Base-by-base conservation (phyloP, 1,284 basidiomycete species). In the Apiotrichum laibachii region DNA sequence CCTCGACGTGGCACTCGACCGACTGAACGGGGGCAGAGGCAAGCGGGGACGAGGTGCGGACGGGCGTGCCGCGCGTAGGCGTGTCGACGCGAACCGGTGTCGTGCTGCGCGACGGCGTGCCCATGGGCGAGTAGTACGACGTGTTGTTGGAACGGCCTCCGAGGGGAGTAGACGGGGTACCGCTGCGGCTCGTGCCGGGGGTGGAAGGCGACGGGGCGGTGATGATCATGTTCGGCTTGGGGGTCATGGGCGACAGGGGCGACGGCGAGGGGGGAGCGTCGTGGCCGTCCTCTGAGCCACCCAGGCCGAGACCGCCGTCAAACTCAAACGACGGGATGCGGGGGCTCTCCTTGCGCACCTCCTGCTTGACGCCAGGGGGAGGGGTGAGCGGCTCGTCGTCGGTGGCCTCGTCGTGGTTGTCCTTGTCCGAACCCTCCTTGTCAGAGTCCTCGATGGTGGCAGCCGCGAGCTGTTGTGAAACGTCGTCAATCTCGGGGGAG, bases 291-390 rank as follows among this genome's bases (percentile, higher is more conserved):
- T 56, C 59, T 2, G 49, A 50, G 5, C 19, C 4, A 26, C 19
- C 49, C 12, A 50, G n/a, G n/a, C 49, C 49, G 37, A 50, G 49
- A 22, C 49, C 49, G 40, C 64, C 67, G 31, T 71, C 76, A 53
- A 77, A 75, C 35, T 77, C 69, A 56, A 78, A 73, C 56, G 65
- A 66, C 5, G 77, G 77, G 48, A 79, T 67, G 1, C 70, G 70
- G 1, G 76, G 75, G 44, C 68, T 72, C 7, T 72, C 67, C 51
- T 67, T 59, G 37, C 64, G 55, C 2, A 49, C 48, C 46, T 37
- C 42, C 15, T 34, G 56, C 6, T 45, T 31, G 4, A 57, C 33
- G 21, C 19, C 5, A 1, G 70, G 68, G 3, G 76, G 72, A 18
- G 76, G 76, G 2, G 75, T 77, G 54, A 75, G 61, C 3, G 74